phyloP scores from a whole-genome alignment of 148 eudicot species.

The Dianthus caryophyllus region DNA sequence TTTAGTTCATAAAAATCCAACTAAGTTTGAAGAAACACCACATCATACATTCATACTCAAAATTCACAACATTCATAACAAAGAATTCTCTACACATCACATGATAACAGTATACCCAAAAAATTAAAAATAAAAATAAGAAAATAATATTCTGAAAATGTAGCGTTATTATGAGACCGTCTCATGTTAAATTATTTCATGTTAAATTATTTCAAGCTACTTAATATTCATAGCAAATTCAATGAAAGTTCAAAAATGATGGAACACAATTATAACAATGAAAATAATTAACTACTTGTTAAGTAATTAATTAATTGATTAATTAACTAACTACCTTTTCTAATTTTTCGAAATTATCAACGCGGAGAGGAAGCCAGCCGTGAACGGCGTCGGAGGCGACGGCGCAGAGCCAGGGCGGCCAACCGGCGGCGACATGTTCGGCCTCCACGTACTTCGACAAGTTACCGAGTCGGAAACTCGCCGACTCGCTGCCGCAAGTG shows the following conservation, averaged over 20 bases:
- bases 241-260: too few relatives aligned
- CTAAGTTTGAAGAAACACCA: conserved; percentile 5
- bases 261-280: too few relatives aligned
- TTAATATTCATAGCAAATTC: too few relatives aligned
- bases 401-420: conserved; percentile 98
- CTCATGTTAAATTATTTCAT: too few relatives aligned
- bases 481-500: conserved; percentile 46
- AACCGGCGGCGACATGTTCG: conserved; percentile 92
- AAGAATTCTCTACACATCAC: conserved; percentile 1
- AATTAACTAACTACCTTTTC: conserved; percentile 65
- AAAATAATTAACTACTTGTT: too few relatives aligned
- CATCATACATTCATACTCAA: neutral
- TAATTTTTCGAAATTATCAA: conserved; percentile 77
- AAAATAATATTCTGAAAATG: too few relatives aligned
- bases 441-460: conserved; percentile 71
- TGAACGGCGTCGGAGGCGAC: conserved; percentile 96
- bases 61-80: neutral
- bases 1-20: neutral
- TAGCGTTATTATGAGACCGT: too few relatives aligned
- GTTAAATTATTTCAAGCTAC: too few relatives aligned
- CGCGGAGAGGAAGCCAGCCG: conserved; percentile 84
- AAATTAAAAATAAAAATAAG: neutral
- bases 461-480: conserved; percentile 81
- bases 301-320: too few relatives aligned
- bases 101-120: neutral